phyloP scores from a whole-genome alignment of 2,329 filamentous ascomycete species.

The Fusarium multiceps region DNA sequence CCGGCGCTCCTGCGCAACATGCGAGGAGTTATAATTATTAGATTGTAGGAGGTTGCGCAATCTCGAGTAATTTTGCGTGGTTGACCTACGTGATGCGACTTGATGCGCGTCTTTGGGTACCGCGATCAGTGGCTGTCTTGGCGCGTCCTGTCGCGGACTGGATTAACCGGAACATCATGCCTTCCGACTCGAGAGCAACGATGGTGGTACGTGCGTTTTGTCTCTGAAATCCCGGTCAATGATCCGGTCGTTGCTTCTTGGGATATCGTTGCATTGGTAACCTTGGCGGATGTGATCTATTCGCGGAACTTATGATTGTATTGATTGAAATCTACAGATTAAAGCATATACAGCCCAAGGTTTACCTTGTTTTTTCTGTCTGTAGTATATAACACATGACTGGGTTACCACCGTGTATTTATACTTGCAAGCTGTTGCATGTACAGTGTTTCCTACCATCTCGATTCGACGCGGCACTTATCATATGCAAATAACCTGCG shows the following conservation, averaged over 20 bases:
- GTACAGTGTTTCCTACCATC: neutral
- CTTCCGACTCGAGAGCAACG: neutral
- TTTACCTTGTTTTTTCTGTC: neutral
- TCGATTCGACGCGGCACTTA: neutral
- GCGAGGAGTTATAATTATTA: conserved; percentile 41
- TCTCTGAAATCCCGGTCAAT: neutral
- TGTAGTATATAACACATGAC: neutral
- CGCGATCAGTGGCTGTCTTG: conserved; percentile 46
- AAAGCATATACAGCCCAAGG: neutral
- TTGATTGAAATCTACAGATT: neutral
- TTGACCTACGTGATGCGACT: conserved; percentile 39
- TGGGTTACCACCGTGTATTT: neutral
- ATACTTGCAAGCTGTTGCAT: neutral
- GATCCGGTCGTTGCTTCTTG: neutral
- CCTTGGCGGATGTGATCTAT: neutral
- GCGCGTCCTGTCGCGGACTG: conserved; percentile 41
- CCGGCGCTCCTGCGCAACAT: conserved; percentile 55
- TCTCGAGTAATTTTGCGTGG: conserved; percentile 37
- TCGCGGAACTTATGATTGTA: neutral
- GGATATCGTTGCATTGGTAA: neutral
- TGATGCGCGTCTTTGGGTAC: conserved; percentile 45
- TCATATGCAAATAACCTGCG: neutral
- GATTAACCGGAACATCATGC: conserved; percentile 3
- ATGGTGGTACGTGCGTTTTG: neutral
- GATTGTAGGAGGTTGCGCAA: conserved; percentile 42